Base-by-base conservation (phyloP, 2,329 filamentous ascomycete species). In the Pseudogymnoascus destructans region DNA sequence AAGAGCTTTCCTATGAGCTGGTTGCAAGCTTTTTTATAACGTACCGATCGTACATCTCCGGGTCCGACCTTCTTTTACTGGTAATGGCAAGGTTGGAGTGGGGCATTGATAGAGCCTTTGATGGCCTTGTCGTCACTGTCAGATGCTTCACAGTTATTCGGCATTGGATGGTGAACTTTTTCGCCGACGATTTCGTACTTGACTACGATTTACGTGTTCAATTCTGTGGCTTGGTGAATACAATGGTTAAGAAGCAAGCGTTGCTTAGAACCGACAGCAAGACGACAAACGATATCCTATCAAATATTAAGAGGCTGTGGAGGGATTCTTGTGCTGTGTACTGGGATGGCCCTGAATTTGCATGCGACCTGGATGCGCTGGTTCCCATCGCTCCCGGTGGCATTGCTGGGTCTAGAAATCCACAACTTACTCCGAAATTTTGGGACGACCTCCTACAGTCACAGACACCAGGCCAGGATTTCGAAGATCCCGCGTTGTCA, bases 141-240 rank as follows among this genome's bases (percentile, higher is more conserved):
- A 82, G 93, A 40, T 95, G 91, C 0, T 98, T 97, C 73, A 93
- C 96, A 23, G 93, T 93, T 6, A 78, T 97, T 46, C 84, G 93
- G 59, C 93, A 98, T 71, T 98, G 93, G 93, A 91, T 97, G 59
- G 73, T 98, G 62, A 98, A 98, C 70, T 98, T 98, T 71, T 98
- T 97, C 64, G 79, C 88, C 58, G 93, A 98, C 68, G 93, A 98
- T 69, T 98, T 95, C 69, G 81, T 95, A 38, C 72, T 85, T 21
- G 83, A 91, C 68, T 84, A 86, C 67, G 75, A 80, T 46, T 75
- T 97, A 30, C 84, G 92, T 7, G 75, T 80, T 4, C 80, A 81
- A 13, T 96, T 96, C 68, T 96, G 92, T 71, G 77, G 83, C 30
- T 77, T 90, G 7, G 77, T 96, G 60, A 96, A 97, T 69, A 74